Percentiles rank a stretch among this genome's conserved stretches.
phyloP scores from a whole-genome alignment of 352 stramenopile genomes.

The Phytophthora meadii region DNA sequence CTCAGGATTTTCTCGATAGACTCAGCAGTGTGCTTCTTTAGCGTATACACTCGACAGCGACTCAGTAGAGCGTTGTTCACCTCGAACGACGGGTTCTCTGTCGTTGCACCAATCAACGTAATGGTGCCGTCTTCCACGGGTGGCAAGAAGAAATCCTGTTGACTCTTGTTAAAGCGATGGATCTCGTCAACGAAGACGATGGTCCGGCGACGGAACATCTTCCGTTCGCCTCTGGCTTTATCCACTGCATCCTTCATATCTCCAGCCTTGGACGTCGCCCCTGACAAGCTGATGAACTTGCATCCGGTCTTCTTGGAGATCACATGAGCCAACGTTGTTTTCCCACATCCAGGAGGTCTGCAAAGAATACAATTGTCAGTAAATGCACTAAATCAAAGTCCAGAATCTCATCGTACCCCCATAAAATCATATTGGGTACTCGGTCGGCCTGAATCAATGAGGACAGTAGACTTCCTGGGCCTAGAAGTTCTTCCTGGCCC shows the following conservation, averaged over 20 bases:
- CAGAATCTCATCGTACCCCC: constrained; percentile 52
- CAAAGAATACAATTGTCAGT: constrained; percentile 11
- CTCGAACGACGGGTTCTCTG: constrained; percentile 90
- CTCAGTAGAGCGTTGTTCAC: constrained; percentile 88
- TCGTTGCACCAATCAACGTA: constrained; percentile 90
- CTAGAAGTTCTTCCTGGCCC: constrained; percentile 73
- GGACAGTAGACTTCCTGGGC: constrained; percentile 62
- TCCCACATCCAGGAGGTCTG: constrained; percentile 86
- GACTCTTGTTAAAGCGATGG: constrained; percentile 90
- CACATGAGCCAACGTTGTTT: constrained; percentile 85
- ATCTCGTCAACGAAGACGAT: constrained; percentile 92
- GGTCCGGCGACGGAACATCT: constrained; percentile 67
- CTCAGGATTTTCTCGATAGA: constrained; percentile 73
- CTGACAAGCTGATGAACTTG: constrained; percentile 81
- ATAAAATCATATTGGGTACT: constrained; percentile 89
- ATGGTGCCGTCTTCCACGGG: constrained; percentile 85
- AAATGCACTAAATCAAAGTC: background rate
- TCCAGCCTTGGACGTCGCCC: constrained; percentile 69
- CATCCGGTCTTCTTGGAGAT: constrained; percentile 70
- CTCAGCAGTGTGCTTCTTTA: constrained; percentile 71
- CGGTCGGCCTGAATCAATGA: constrained; percentile 70
- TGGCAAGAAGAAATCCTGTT: constrained; percentile 90
- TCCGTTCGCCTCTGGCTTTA: constrained; percentile 66
- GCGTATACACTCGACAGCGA: constrained; percentile 79
- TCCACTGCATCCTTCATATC: constrained; percentile 84